These are phyloP conservation scores for Russula compacta DNA, from an alignment of 768 basidiomycete genomes.

Conservation along the genomic window DNA sequence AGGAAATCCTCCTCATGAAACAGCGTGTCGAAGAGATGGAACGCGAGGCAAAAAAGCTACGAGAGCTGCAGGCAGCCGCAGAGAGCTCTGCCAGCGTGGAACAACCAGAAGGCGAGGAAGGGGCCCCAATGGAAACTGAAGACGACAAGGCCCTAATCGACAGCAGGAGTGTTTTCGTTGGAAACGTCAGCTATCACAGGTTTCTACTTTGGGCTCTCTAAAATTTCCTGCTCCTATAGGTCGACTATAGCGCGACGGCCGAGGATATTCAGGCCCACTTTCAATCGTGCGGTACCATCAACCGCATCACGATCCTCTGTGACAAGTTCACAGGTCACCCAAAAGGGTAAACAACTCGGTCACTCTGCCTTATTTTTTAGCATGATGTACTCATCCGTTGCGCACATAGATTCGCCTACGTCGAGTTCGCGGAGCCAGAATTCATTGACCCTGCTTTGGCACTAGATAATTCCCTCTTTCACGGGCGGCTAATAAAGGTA, in stretches of 20 bases:
- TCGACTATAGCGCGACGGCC: slow-evolving; percentile 94
- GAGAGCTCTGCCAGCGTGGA: slow-evolving; percentile 45
- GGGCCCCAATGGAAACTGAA: slow-evolving; percentile 60
- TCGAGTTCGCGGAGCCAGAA: slow-evolving; percentile 92
- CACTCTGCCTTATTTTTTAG: not conserved
- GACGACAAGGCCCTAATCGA: slow-evolving; percentile 82
- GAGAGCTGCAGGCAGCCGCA: slow-evolving; percentile 77
- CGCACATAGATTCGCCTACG: slow-evolving; percentile 79
- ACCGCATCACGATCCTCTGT: slow-evolving; percentile 97
- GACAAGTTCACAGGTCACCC: slow-evolving; percentile 99
- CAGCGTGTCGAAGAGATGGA: slow-evolving; percentile 92
- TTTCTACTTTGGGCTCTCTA: not conserved
- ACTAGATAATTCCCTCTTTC: slow-evolving; percentile 94
- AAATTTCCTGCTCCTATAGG: slow-evolving; percentile 38
- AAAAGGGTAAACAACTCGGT: slow-evolving; percentile 63
- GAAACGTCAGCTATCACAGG: slow-evolving; percentile 62
- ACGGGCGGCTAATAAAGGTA: slow-evolving; percentile 88
- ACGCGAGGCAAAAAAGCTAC: slow-evolving; percentile 76
- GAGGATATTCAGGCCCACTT: slow-evolving; percentile 98
- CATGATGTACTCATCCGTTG: slow-evolving; percentile 12
- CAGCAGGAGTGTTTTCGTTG: slow-evolving; percentile 84
- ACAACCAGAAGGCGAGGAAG: slow-evolving; percentile 37
- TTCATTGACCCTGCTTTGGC: slow-evolving; percentile 86
- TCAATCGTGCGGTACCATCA: slow-evolving; percentile 95
- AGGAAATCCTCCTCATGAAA: slow-evolving; percentile 89